Evolutionary conservation across 768 basidiomycete species (phyloP), one percentile per base, ranked within the genome.

Genomic region (Lentinus tigrinus): DNA sequence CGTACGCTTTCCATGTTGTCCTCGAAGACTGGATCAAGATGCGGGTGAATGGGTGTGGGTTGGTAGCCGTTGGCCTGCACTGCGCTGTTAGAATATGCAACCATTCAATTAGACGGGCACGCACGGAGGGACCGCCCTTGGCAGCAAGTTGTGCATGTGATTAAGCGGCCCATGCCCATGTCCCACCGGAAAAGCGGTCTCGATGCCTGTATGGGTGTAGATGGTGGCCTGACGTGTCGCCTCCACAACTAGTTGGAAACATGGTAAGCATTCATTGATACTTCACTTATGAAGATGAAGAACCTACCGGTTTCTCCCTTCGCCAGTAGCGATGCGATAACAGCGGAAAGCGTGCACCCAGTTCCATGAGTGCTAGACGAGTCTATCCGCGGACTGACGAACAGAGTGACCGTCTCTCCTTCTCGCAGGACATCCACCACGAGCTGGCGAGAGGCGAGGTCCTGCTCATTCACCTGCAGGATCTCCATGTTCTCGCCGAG

Each of bases 341-440:
- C 91, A 0, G 94, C 86, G 46, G 86, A 88, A n/a, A 97, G 76
- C 0, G 95, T 97, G 69, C 94, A 97, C 2, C 94, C 95, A 0
- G 95, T 97, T 1, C 95, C 95, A 67, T 96, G 95, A 0, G 94
- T 97, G 63, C 78, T 91, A 34, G 73, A 79, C 6, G 89, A 85
- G 14, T 86, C 75, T 21, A 93, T 73, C 14, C 82, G 75, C 2
- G 88, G 85, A 7, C 83, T 79, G 19, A 83, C 76, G 58, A 85
- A 88, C 17, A 91, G 51, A 1, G 81, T 81, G 31, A 72, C 72
- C 4, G 64, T 37, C 67, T 71, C 16, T 19, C 55, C 52, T 24
- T 81, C 76, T 54, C 74, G 79, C 3, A 93, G 73, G 1, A 90
- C 77, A 65, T 91, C 90, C 38, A 85, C 84, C 11, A 91, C 87